A percentile compares a stretch with the other conserved stretches of the same genome.
phyloP scores from a whole-genome alignment of 305 asterid species.

The Solanum hybrid region DNA sequence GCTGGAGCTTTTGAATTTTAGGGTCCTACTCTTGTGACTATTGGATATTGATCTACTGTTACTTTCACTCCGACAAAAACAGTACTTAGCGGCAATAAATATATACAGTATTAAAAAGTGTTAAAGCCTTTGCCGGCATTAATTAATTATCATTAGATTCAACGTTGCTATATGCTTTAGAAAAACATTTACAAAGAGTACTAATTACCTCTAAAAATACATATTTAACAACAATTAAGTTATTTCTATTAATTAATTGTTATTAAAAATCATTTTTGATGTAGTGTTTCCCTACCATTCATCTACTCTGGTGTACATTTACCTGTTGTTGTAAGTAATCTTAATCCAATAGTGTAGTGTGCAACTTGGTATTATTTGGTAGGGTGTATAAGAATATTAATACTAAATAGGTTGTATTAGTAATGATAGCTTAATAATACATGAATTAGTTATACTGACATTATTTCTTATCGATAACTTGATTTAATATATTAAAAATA shows the following conservation, averaged over 20 bases:
- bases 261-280: no score
- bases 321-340: not conserved
- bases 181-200: not conserved
- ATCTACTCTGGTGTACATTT: not conserved
- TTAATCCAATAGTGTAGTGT: not conserved
- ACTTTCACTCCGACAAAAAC: not conserved
- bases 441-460: not conserved
- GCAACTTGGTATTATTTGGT: not conserved
- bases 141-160: not conserved
- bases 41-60: not conserved
- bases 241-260: no score
- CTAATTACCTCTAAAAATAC: not conserved
- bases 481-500: not conserved
- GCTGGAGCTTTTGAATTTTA: not conserved
- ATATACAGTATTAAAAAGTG: not conserved
- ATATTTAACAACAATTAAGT: no score
- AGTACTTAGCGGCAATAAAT: not conserved
- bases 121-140: accelerated
- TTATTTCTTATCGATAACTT: not conserved
- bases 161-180: not conserved
- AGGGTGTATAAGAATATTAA: not conserved
- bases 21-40: not conserved
- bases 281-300: not conserved
- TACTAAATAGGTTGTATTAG: no score
- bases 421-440: not conserved